Percentiles rank a stretch among this genome's conserved stretches.
phyloP scores from a whole-genome alignment of 257 asterid genomes.

The Penstemon barbatus region DNA sequence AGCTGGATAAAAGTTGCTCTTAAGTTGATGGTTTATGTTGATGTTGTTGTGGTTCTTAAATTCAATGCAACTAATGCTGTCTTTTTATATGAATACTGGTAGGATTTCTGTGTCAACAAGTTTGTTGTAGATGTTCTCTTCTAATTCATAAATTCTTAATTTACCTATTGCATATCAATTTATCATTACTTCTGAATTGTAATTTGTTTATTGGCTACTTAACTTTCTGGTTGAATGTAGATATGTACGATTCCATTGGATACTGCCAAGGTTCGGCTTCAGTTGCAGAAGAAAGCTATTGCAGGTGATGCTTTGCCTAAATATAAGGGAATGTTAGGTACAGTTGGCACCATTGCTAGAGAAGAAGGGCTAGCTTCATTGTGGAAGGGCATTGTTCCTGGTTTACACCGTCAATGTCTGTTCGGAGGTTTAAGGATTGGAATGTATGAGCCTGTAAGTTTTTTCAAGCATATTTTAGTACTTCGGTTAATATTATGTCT shows the following conservation, averaged over 20 bases:
- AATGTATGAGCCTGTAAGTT: conserved; percentile 86
- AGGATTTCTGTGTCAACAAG: background rate
- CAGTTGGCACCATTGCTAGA: conserved; percentile 92
- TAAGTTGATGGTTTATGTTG: background rate
- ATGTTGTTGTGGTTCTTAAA: background rate
- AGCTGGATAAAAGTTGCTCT: conserved; percentile 11
- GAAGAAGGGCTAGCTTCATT: conserved; percentile 87
- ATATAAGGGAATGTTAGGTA: conserved; percentile 88
- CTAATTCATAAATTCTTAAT: background rate
- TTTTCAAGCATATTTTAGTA: background rate
- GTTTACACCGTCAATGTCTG: conserved; percentile 91
- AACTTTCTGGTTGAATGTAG: conserved; percentile 37
- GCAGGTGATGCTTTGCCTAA: conserved; percentile 82
- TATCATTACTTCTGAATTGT: background rate
- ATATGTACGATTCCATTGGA: conserved; percentile 84
- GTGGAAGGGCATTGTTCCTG: conserved; percentile 98
- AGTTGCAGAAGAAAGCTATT: conserved; percentile 80
- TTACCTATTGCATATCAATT: background rate
- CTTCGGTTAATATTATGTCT: background rate
- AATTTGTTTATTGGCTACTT: conserved; percentile 1
- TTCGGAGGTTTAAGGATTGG: conserved; percentile 96
- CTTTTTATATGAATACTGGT: background rate
- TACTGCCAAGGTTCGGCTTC: conserved; percentile 97
- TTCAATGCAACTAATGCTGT: conserved; percentile 3
- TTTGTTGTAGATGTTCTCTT: conserved; percentile 2